Conservation (phyloP, 73 alveolate species). For the Urostyla sp. region DNA sequence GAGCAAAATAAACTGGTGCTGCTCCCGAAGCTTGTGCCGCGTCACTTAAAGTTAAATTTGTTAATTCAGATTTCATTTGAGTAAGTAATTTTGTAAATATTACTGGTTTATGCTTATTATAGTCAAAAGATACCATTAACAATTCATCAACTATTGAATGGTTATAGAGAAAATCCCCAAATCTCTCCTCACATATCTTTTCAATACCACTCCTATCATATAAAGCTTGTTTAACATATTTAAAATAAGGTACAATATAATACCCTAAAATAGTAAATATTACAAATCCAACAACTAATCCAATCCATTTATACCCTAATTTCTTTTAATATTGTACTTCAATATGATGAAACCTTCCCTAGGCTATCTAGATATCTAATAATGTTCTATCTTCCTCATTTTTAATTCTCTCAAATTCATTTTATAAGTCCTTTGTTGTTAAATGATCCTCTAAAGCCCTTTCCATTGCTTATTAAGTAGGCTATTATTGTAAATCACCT, state of each 20-base stretch:
- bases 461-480: too few relatives aligned
- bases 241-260: neutral
- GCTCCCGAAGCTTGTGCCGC: neutral
- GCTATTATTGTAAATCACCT: too few relatives aligned
- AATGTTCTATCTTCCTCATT: too few relatives aligned
- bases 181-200: neutral
- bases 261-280: neutral
- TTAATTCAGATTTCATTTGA: too few relatives aligned
- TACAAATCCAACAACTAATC: neutral
- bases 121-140: slow-evolving; percentile 26
- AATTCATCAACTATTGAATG: slow-evolving; percentile 1
- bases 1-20: neutral
- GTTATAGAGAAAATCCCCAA: too few relatives aligned
- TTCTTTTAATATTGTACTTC: slow-evolving; percentile 7
- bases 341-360: too few relatives aligned
- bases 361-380: too few relatives aligned
- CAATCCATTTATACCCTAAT: slow-evolving; percentile 9
- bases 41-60: too few relatives aligned
- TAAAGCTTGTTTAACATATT: neutral
- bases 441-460: too few relatives aligned
- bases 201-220: slow-evolving; percentile 39
- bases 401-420: too few relatives aligned
- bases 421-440: too few relatives aligned
- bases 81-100: slow-evolving; percentile 34
- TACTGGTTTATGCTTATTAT: slow-evolving; percentile 31